Percentiles rank a stretch among this genome's conserved stretches.
Conservation (phyloP, 768 basidiomycete genomes). For the Trametes cingulata region DNA sequence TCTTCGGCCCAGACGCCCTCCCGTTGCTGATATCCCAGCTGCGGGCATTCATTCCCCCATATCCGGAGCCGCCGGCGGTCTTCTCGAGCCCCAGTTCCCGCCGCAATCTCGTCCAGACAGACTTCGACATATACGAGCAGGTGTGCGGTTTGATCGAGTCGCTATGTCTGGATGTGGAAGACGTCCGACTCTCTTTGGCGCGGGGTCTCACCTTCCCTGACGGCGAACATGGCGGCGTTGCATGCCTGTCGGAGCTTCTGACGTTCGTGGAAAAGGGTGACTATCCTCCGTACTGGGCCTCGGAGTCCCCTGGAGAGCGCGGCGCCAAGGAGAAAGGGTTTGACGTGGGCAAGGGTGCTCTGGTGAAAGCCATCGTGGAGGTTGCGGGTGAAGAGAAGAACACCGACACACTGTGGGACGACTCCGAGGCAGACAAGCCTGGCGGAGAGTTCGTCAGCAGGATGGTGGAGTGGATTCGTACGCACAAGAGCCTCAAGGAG, state of each 20-base stretch:
- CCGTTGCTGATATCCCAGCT: slow-evolving; percentile 63
- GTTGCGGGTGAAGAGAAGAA: slow-evolving; percentile 82
- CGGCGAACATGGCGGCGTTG: slow-evolving; percentile 50
- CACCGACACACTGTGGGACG: slow-evolving; percentile 76
- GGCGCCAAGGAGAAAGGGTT: slow-evolving; percentile 69
- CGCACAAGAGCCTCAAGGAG: slow-evolving; percentile 44
- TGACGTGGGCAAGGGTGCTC: slow-evolving; percentile 79
- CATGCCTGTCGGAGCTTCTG: slow-evolving; percentile 64
- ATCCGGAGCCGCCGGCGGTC: slow-evolving; percentile 38
- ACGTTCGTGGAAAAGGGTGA: slow-evolving; percentile 74
- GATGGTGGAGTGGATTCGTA: slow-evolving; percentile 77
- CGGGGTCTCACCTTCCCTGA: slow-evolving; percentile 61
- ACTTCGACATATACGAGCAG: slow-evolving; percentile 74
- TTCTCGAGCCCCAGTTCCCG: slow-evolving; percentile 45
- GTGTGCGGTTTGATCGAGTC: slow-evolving; percentile 76
- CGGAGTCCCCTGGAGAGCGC: slow-evolving; percentile 45
- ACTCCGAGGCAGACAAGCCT: slow-evolving; percentile 51
- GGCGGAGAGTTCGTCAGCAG: slow-evolving; percentile 72
- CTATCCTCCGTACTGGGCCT: slow-evolving; percentile 66
- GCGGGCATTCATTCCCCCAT: slow-evolving; percentile 59
- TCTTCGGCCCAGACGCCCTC: slow-evolving; percentile 63
- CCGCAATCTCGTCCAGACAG: slow-evolving; percentile 53
- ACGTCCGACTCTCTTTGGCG: slow-evolving; percentile 70
- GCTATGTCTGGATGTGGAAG: slow-evolving; percentile 75
- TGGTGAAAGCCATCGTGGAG: slow-evolving; percentile 85